Evolutionary conservation across 148 eudicot species (phyloP).

Genomic region (Camellia japonica): DNA sequence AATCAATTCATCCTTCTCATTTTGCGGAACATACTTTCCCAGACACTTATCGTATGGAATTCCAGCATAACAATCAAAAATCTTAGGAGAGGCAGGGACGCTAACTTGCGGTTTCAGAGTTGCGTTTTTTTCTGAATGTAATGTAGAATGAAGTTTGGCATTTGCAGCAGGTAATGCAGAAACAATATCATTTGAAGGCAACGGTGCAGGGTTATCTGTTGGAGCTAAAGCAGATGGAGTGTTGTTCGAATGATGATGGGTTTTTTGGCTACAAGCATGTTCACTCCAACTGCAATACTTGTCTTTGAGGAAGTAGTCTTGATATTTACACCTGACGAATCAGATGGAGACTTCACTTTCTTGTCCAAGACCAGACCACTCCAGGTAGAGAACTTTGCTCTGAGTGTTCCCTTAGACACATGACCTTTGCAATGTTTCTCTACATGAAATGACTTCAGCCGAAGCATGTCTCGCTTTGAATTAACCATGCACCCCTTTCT

Average conservation of each 20-base stretch:
- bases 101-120: constrained; percentile 27
- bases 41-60: constrained; percentile 35
- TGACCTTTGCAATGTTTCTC: constrained; percentile 59
- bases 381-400: constrained; percentile 52
- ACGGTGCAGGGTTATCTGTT: constrained; percentile 7
- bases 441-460: constrained; percentile 64
- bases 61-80: constrained; percentile 29
- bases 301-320: constrained; percentile 51
- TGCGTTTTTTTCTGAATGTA: constrained; percentile 39
- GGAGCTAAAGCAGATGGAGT: too few species aligned
- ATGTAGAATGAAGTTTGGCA: constrained; percentile 64
- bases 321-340: constrained; percentile 47
- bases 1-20: constrained; percentile 67
- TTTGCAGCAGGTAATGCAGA: constrained; percentile 46
- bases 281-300: constrained; percentile 33
- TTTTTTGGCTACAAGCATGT: too few species aligned
- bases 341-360: constrained; percentile 53
- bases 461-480: constrained; percentile 52
- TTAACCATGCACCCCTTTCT: constrained; percentile 52
- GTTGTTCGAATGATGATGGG: too few species aligned
- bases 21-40: constrained; percentile 55
- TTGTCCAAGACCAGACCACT: constrained; percentile 62
- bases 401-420: constrained; percentile 58
- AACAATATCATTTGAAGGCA: constrained; percentile 28
- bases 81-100: constrained; percentile 17